Evolutionary conservation across 805 yeast species (phyloP).

Genomic region (Schwanniomyces vanrijiae): DNA sequence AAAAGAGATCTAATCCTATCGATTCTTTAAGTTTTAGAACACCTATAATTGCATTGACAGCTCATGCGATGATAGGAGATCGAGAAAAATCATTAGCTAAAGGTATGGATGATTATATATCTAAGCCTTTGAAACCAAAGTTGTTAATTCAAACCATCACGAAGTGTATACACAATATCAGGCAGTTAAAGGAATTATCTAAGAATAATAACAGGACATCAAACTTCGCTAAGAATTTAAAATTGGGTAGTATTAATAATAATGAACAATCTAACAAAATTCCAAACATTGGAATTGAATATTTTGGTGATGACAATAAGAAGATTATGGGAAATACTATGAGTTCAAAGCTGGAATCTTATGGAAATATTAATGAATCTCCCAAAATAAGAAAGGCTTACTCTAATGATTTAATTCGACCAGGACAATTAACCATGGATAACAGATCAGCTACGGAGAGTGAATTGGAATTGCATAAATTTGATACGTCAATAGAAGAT

Average conservation of each 20-base stretch:
- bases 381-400: slow-evolving; percentile 25
- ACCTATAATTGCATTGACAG: slow-evolving; percentile 87
- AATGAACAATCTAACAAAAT: slow-evolving; percentile 13
- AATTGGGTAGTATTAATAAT: slow-evolving; percentile 31
- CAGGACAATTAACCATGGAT: slow-evolving; percentile 29
- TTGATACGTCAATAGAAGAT: not conserved
- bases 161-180: slow-evolving; percentile 74
- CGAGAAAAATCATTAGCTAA: slow-evolving; percentile 82
- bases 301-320: slow-evolving; percentile 14
- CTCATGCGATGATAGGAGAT: slow-evolving; percentile 94
- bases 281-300: slow-evolving; percentile 9
- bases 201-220: slow-evolving; percentile 46
- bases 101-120: slow-evolving; percentile 89
- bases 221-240: slow-evolving; percentile 46
- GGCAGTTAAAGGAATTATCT: slow-evolving; percentile 58
- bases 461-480: slow-evolving; percentile 13
- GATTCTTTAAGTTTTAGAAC: slow-evolving; percentile 71
- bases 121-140: slow-evolving; percentile 85
- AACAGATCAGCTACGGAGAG: slow-evolving; percentile 38
- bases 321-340: slow-evolving; percentile 7
- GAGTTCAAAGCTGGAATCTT: slow-evolving; percentile 12
- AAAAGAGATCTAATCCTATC: slow-evolving; percentile 70
- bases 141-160: slow-evolving; percentile 80
- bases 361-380: slow-evolving; percentile 13
- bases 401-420: slow-evolving; percentile 31